phyloP scores from a whole-genome alignment of 805 yeast species.

The Starmerella powellii region DNA sequence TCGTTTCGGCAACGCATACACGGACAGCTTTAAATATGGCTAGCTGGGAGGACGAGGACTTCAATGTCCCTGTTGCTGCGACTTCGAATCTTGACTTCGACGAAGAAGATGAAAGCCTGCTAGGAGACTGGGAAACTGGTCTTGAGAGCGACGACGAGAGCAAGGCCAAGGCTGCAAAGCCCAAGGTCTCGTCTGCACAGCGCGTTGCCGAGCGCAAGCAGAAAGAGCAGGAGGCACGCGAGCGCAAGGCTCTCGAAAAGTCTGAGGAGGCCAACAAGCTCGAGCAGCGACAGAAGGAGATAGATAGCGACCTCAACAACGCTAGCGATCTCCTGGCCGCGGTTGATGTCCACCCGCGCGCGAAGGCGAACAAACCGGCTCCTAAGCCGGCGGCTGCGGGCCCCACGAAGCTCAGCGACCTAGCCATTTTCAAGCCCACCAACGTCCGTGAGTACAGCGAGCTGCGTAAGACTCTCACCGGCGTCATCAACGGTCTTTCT shows the following conservation, averaged over 20 bases:
- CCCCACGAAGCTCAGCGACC: constrained; percentile 29
- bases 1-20: neutral
- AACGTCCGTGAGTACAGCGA: constrained; percentile 69
- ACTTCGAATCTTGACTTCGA: constrained; percentile 72
- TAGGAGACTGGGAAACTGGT: constrained; percentile 82
- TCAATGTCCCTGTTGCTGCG: constrained; percentile 51
- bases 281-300: constrained; percentile 65
- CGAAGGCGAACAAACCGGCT: constrained; percentile 27
- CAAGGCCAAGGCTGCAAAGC: constrained; percentile 31
- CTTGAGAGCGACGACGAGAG: constrained; percentile 51
- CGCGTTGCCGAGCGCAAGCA: constrained; percentile 32
- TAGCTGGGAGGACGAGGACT: constrained; percentile 71
- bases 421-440: constrained; percentile 68
- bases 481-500: constrained; percentile 48
- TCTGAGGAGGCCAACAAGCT: constrained; percentile 55
- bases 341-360: constrained; percentile 29
- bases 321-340: constrained; percentile 91
- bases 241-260: constrained; percentile 35
- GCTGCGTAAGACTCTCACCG: constrained; percentile 57
- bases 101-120: constrained; percentile 63
- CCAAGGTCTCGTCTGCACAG: constrained; percentile 35
- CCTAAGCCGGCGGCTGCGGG: constrained; percentile 26
- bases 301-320: constrained; percentile 75
- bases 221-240: constrained; percentile 39
- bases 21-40: constrained; percentile 6